phyloP scores from a whole-genome alignment of 2,329 filamentous ascomycete species.

The Phialophora verrucosa region DNA sequence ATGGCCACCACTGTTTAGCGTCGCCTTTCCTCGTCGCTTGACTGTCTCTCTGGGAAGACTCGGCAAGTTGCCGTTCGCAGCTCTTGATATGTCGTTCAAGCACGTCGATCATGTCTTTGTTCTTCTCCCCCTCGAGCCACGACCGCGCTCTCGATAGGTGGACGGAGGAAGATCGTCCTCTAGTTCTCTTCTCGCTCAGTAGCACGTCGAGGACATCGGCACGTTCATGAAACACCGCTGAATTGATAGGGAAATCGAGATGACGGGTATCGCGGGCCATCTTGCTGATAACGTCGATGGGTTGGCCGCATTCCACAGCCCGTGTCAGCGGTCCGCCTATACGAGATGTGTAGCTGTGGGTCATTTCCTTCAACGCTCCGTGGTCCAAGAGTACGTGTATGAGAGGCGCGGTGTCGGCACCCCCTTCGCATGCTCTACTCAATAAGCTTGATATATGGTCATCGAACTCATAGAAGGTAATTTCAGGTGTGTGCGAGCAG shows the following conservation, averaged over 20 bases:
- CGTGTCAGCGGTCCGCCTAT: slow-evolving; percentile 11
- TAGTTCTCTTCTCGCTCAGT: slow-evolving; percentile 2
- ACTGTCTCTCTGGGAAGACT: not conserved
- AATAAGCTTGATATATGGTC: slow-evolving; percentile 2
- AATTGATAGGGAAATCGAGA: slow-evolving; percentile 8
- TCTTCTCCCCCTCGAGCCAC: slow-evolving; percentile 6
- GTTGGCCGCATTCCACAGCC: slow-evolving; percentile 11
- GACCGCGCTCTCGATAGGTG: not conserved
- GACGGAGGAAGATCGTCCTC: not conserved
- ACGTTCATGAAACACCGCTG: not conserved
- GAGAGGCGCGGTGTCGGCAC: slow-evolving; percentile 4
- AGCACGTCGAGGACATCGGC: slow-evolving; percentile 6
- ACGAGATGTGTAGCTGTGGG: not conserved
- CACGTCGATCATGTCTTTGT: slow-evolving; percentile 4
- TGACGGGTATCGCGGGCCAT: slow-evolving; percentile 4
- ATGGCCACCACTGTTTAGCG: slow-evolving; percentile 8
- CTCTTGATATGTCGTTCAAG: slow-evolving; percentile 4
- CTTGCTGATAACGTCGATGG: slow-evolving; percentile 7
- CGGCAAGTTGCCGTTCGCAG: slow-evolving; percentile 3
- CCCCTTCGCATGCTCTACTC: slow-evolving; percentile 6
- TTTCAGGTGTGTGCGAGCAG: slow-evolving; percentile 9
- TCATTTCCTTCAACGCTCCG: slow-evolving; percentile 5
- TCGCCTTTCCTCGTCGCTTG: slow-evolving; percentile 4
- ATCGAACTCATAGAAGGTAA: not conserved
- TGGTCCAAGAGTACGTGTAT: slow-evolving; percentile 13